phyloP scores from a whole-genome alignment of 2,329 filamentous ascomycete species.

The Lachnellula willkommii region DNA sequence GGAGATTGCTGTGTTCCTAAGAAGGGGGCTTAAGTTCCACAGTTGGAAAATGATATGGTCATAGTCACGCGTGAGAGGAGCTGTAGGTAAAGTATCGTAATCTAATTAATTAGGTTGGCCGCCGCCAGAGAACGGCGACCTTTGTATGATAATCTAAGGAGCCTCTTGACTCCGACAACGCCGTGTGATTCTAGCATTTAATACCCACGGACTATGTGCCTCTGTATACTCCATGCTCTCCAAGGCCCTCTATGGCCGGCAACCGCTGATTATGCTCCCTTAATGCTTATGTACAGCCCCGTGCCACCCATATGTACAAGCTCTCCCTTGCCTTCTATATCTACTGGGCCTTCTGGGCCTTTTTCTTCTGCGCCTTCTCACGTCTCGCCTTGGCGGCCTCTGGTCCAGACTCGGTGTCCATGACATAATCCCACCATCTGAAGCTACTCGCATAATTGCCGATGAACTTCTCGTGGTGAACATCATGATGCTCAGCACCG shows the following conservation, averaged over 20 bases:
- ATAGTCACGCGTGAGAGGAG: neutral
- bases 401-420: slow-evolving; percentile 89
- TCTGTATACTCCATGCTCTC: neutral
- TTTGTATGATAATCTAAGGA: slow-evolving; percentile 6
- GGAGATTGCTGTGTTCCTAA: slow-evolving; percentile 52
- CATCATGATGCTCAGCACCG: slow-evolving; percentile 91
- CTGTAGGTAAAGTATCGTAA: neutral
- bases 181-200: neutral
- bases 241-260: neutral
- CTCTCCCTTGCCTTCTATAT: neutral
- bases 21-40: slow-evolving; percentile 24
- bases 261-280: neutral
- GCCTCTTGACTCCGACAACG: neutral
- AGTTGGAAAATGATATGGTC: neutral
- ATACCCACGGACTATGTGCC: neutral
- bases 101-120: slow-evolving; percentile 11
- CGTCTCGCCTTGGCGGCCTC: slow-evolving; percentile 81
- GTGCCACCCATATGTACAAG: slow-evolving; percentile 14
- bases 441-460: slow-evolving; percentile 98
- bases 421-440: slow-evolving; percentile 94
- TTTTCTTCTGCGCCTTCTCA: slow-evolving; percentile 64
- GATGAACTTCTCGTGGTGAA: slow-evolving; percentile 97
- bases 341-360: slow-evolving; percentile 52
- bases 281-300: neutral
- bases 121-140: neutral